Evolutionary conservation across 805 yeast species (phyloP).

Genomic region (Lipomyces spencermartinsiae): DNA sequence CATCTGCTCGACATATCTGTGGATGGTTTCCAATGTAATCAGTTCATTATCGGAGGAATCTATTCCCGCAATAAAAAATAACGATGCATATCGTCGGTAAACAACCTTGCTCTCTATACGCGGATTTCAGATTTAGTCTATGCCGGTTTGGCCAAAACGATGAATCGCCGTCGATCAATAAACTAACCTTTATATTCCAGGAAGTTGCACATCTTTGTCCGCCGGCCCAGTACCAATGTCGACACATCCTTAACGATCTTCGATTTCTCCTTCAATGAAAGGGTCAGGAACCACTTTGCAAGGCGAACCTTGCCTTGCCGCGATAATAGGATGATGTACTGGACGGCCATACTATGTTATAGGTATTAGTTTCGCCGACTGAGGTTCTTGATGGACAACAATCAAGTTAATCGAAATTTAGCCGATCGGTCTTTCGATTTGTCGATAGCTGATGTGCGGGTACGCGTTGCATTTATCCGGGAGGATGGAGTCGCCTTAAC

Average conservation of each 20-base stretch:
- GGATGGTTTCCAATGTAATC: slow-evolving; percentile 82
- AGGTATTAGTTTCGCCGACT: neutral
- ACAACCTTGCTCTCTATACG: slow-evolving; percentile 73
- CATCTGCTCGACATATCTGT: slow-evolving; percentile 95
- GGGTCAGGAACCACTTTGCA: slow-evolving; percentile 89
- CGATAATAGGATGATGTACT: slow-evolving; percentile 80
- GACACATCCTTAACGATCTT: slow-evolving; percentile 85
- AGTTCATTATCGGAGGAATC: slow-evolving; percentile 86
- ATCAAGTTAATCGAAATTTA: neutral
- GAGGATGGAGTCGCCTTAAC: neutral
- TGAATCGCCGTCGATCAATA: neutral
- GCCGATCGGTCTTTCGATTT: neutral
- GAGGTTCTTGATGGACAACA: neutral
- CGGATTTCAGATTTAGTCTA: neutral
- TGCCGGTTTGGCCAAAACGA: neutral
- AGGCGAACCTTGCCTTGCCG: slow-evolving; percentile 95
- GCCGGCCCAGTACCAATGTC: slow-evolving; percentile 79
- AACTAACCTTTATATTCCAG: slow-evolving; percentile 71
- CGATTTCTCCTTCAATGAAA: slow-evolving; percentile 82
- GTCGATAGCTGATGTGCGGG: no score
- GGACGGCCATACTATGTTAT: slow-evolving; percentile 64
- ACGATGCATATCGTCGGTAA: slow-evolving; percentile 90
- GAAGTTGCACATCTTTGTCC: slow-evolving; percentile 95
- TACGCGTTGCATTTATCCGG: no score
- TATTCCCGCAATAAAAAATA: slow-evolving; percentile 87